Evolutionary conservation across 2,329 filamentous ascomycete species (phyloP), one percentile per base, ranked within the genome.

Genomic region (Alternaria rosae): DNA sequence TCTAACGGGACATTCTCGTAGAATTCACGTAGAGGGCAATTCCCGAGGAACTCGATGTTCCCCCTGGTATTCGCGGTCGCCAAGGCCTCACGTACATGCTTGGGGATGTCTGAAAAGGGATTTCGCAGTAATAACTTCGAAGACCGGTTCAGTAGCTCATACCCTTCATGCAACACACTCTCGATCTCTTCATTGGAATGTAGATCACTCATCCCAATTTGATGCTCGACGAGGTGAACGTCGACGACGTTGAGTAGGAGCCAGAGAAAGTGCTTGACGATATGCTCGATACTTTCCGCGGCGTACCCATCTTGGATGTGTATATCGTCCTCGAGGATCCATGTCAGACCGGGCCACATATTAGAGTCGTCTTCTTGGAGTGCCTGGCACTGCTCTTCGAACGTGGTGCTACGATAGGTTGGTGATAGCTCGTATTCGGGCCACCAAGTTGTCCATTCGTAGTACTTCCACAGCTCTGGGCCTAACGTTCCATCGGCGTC

Each of bases 161-260:
- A 38, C 0, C 35, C 35, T 38, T 38, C 35, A 3, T 17, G 35
- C 1, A 38, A 0, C 35, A 38, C 35, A 0, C n/a, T 17, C n/a
- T 0, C n/a, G 35, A 3, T 1, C 35, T 0, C 35, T 38, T 38
- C 0, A n/a, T 0, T 0, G 35, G 35, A n/a, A 38, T 38, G n/a
- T n/a, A n/a, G n/a, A n/a, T n/a, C n/a, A n/a, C n/a, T n/a, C n/a
- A n/a, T n/a, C n/a, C n/a, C n/a, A n/a, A n/a, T n/a, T n/a, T n/a
- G n/a, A n/a, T n/a, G n/a, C n/a, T n/a, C n/a, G n/a, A n/a, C n/a
- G n/a, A n/a, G n/a, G n/a, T 38, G 35, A 17, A 38, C 35, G 35
- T 38, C 35, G 35, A 38, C 17, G 35, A n/a, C 17, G 35, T 38
- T 38, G 15, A 38, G 35, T 17, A 38, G 17, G 35, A 38, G 35